Base-by-base conservation (phyloP, 1,139 yeast species). In the Casaregolazyma suthepensis region DNA sequence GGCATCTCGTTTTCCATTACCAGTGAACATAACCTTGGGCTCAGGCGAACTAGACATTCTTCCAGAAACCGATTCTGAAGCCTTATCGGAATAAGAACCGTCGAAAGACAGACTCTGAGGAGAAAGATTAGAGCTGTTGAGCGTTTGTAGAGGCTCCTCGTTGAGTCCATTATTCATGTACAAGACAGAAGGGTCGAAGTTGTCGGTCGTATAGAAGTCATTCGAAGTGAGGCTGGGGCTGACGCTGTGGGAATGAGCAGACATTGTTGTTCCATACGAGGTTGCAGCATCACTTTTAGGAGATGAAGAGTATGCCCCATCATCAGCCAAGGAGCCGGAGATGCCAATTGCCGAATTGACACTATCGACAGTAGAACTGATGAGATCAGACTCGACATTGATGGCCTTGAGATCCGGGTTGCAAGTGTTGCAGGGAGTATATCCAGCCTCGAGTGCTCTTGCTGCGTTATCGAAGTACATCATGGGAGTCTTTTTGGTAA, bases 401-500 rank as follows among this genome's bases (percentile, higher is more conserved):
- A 47, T 38, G 42, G 61, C 64, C 23, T 63, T 58, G 23, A 61
- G 55, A 18, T 63, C 63, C 3, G 75, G 72, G n/a, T 79, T 74
- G 54, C 91, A 85, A 48, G 70, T 67, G 19, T 70, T 69, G 66
- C 91, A 85, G 2, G 85, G 77, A 10, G 59, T 60, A 62, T 64
- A 81, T 1, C 84, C 86, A 35, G 7, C 60, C 57, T 3, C 72
- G 38, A 20, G 56, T 4, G 87, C 87, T n/a, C 75, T 77, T 1
- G 65, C 63, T 3, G 73, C 64, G 15, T 67, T 61, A 50, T 71
- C 71, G 23, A 76, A 73, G 60, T 80, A 79, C 56, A 18, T 78
- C 69, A 59, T 81, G 87, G 68, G 90, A 84, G 64, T 82, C 85
- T 2, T 90, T 89, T 55, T 87, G 79, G 62, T 89, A 85, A 55